Percentiles rank a stretch among this genome's conserved stretches.
Conservation (phyloP, 352 stramenopile species). For the Globisporangium paroecandrum region DNA sequence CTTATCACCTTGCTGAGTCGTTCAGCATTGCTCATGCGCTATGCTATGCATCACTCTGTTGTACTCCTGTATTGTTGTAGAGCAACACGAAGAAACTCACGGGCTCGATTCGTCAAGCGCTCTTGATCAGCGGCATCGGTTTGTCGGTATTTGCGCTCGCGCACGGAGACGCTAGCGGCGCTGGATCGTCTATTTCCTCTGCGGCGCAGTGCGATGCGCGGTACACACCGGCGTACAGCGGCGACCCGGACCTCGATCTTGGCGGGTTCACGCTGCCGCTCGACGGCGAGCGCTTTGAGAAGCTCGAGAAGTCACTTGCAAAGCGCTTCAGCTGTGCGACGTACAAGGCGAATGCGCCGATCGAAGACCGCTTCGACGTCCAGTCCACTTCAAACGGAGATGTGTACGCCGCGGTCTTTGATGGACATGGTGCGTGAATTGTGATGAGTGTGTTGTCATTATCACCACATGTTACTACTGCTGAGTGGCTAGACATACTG, state of each 20-base stretch:
- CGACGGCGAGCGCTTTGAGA: slow-evolving; percentile 45
- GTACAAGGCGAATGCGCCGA: slow-evolving; percentile 69
- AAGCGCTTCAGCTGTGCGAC: slow-evolving; percentile 52
- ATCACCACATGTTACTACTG: not conserved
- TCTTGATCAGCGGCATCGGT: slow-evolving; percentile 45
- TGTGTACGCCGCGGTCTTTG: slow-evolving; percentile 85
- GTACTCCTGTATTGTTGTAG: not conserved
- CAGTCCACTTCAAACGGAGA: slow-evolving; percentile 63
- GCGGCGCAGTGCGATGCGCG: slow-evolving; percentile 53
- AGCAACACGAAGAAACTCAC: slow-evolving; percentile 5
- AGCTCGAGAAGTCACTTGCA: slow-evolving; percentile 40
- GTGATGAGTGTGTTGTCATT: not conserved
- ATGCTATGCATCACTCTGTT: not conserved
- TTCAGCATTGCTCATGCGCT: not conserved
- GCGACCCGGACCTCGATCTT: slow-evolving; percentile 28
- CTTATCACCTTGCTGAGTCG: not conserved
- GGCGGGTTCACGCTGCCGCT: slow-evolving; percentile 48
- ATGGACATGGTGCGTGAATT: slow-evolving; percentile 78
- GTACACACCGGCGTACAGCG: slow-evolving; percentile 32
- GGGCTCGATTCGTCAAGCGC: slow-evolving; percentile 35
- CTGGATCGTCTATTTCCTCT: slow-evolving; percentile 12
- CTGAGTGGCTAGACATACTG: not conserved
- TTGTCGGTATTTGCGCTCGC: slow-evolving; percentile 45
- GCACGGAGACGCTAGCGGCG: slow-evolving; percentile 23
- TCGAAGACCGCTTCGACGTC: slow-evolving; percentile 84